Conservation (phyloP, 768 basidiomycete species). For the Mycena albidolilacea region DNA sequence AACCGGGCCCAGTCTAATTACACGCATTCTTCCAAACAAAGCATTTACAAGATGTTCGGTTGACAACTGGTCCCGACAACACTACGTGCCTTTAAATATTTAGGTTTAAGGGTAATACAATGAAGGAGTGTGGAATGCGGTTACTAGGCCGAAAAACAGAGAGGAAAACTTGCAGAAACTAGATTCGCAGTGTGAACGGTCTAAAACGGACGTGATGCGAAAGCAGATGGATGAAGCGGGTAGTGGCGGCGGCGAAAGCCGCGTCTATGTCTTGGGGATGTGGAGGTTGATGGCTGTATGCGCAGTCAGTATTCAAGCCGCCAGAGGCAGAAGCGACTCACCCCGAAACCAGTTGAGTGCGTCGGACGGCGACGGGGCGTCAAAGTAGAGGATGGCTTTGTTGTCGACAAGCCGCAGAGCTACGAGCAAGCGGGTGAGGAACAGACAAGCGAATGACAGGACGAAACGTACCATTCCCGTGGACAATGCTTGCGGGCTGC, state of each 20-base stretch:
- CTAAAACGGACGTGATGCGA: slow-evolving; percentile 31
- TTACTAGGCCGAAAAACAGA: slow-evolving; percentile 17
- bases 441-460: slow-evolving; percentile 6
- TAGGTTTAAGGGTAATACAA: slow-evolving; percentile 36
- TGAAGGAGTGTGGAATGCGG: slow-evolving; percentile 33
- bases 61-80: slow-evolving; percentile 34
- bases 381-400: slow-evolving; percentile 92
- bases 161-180: slow-evolving; percentile 30
- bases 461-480: slow-evolving; percentile 77
- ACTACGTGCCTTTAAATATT: slow-evolving; percentile 32
- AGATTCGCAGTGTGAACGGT: slow-evolving; percentile 37
- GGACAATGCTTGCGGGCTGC: slow-evolving; percentile 91
- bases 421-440: slow-evolving; percentile 45
- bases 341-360: slow-evolving; percentile 94
- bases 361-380: slow-evolving; percentile 86
- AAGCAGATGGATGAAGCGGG: slow-evolving; percentile 27
- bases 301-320: not conserved
- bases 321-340: slow-evolving; percentile 47
- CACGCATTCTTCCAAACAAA: slow-evolving; percentile 34
- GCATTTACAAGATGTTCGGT: slow-evolving; percentile 39
- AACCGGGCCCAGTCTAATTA: slow-evolving; percentile 11
- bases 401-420: slow-evolving; percentile 92
- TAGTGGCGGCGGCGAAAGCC: slow-evolving; percentile 34
- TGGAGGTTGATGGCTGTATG: slow-evolving; percentile 87
- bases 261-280: slow-evolving; percentile 81